Base-by-base conservation (phyloP, 345 rosid genomes). In the Anacardium occidentale region DNA sequence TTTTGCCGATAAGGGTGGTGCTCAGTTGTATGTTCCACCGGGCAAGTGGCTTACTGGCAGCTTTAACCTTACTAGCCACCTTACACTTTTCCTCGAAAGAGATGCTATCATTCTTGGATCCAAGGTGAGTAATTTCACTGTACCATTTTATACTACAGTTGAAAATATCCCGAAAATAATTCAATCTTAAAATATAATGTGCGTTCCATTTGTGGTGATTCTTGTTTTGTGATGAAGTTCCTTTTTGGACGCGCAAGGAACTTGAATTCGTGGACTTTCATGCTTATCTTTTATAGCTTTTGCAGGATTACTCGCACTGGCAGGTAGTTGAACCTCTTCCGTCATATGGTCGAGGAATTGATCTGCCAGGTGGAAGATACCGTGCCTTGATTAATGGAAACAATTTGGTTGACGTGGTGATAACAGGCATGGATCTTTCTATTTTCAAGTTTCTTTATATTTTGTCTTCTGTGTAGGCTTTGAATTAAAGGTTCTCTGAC, bases 31-130 rank as follows among this genome's bases (percentile, higher is more conserved):
- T 68, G 64, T 86, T 37, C 90, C 90, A 20, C 62, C 83, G 0
- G 89, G 90, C 62, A 85, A 78, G 61, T 86, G 85, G 83, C 79
- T 86, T 73, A 86, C 88, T 11, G 82, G 83, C 29, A 84, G 88
- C 75, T 82, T 84, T 47, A 77, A 77, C 54, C 83, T 86, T 63
- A 84, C 90, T 13, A 82, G 90, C 32, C 83, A 77, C 66, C 79
- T 86, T 73, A 86, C 88, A 26, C 88, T 84, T 67, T 84, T 80
- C 73, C 78, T 86, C 57, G 85, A 84, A 20, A 75, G 76, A 61
- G 85, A 79, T 24, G 86, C 90, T 70, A 62, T 81, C 62, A 80
- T 86, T 71, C 80, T 84, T 68, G 90, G 82, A 65, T 79, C 81
- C 0, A 79, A 80, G 85, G 90, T 84, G 70, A 1, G 15, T 47